phyloP scores from a whole-genome alignment of 176 grass and related monocot species.

The Typha latifolia region DNA sequence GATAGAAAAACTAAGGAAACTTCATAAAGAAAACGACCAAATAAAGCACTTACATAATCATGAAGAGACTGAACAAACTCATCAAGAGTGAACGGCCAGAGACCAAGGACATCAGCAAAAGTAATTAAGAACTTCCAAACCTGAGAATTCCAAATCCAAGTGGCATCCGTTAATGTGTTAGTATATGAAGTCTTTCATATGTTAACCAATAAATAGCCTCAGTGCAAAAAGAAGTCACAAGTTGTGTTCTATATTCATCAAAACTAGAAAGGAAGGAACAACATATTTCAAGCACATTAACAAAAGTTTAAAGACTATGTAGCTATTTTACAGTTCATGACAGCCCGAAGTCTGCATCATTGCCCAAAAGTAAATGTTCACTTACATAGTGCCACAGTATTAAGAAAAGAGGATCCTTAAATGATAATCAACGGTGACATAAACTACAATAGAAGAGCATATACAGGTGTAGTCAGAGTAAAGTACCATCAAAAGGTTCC shows the following conservation, averaged over 20 bases:
- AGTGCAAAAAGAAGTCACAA: not conserved
- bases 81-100: constrained; percentile 86
- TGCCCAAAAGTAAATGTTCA: too few relatives aligned
- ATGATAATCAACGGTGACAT: not conserved
- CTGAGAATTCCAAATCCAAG: constrained; percentile 35
- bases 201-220: not conserved
- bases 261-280: not conserved
- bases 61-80: constrained; percentile 97
- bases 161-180: constrained; percentile 20
- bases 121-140: constrained; percentile 97
- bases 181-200: constrained; percentile 8
- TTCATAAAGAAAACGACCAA: constrained; percentile 2
- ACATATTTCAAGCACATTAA: too few relatives aligned
- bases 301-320: too few relatives aligned
- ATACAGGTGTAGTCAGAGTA: not conserved
- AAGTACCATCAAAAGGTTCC: constrained; percentile 92
- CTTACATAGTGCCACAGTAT: too few relatives aligned
- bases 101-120: constrained; percentile 78
- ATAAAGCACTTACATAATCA: constrained; percentile 72
- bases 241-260: not conserved
- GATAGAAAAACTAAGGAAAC: not conserved
- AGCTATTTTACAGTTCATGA: too few relatives aligned
- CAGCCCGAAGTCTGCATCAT: too few relatives aligned
- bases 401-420: not conserved
- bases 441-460: not conserved